These are phyloP conservation scores for Penicillium nordicum DNA, from an alignment of 2,329 filamentous ascomycete species.

Conservation along the genomic window DNA sequence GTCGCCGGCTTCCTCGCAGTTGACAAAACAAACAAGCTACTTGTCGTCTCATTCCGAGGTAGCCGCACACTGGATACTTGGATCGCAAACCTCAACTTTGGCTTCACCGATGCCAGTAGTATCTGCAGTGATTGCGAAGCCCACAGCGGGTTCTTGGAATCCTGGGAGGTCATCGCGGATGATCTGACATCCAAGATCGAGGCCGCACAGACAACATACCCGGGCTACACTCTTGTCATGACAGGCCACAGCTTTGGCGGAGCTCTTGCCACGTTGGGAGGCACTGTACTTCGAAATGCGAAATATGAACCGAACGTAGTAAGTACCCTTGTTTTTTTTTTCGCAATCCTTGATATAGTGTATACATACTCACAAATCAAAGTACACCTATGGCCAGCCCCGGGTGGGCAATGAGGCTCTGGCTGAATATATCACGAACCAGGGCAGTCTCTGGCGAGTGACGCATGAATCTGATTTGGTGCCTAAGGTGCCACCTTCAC, in stretches of 20 bases:
- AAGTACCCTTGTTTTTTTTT: conserved; percentile 19
- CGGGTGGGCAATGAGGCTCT: conserved; percentile 40
- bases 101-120: conserved; percentile 27
- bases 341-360: no score
- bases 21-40: conserved; percentile 43
- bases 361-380: neutral
- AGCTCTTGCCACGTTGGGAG: conserved; percentile 50
- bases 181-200: conserved; percentile 40
- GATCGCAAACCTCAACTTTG: conserved; percentile 34
- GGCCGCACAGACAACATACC: conserved; percentile 28
- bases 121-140: conserved; percentile 46
- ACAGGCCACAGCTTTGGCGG: conserved; percentile 53
- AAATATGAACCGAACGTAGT: conserved; percentile 45
- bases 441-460: conserved; percentile 35
- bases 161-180: conserved; percentile 42
- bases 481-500: conserved; percentile 35
- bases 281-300: conserved; percentile 43
- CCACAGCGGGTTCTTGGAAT: conserved; percentile 47
- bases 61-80: conserved; percentile 31
- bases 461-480: conserved; percentile 39
- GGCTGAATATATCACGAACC: conserved; percentile 37
- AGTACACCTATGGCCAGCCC: conserved; percentile 44
- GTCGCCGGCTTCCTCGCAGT: conserved; percentile 48
- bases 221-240: conserved; percentile 43
- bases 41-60: conserved; percentile 39